Evolutionary conservation across 2,329 filamentous ascomycete species (phyloP).

Genomic region (Trichoderma hamatum): DNA sequence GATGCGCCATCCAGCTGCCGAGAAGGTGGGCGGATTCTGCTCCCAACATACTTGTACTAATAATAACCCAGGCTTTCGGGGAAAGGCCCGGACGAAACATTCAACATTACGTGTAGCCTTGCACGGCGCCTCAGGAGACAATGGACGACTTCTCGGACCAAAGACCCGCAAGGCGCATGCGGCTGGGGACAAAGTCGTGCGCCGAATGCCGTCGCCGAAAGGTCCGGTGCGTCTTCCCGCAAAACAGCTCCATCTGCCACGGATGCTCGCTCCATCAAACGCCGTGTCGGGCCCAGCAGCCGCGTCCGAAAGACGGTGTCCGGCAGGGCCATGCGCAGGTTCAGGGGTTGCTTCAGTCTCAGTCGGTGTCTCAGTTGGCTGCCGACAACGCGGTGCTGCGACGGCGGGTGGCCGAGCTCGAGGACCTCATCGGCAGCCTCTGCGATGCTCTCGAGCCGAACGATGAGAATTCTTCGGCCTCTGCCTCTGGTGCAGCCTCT

Average conservation of each 20-base stretch:
- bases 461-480: neutral
- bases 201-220: conserved; percentile 52
- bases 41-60: neutral
- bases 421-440: conserved; percentile 31
- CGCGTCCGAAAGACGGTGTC: conserved; percentile 19
- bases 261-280: conserved; percentile 50
- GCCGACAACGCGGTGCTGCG: conserved; percentile 26
- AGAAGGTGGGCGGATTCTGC: neutral
- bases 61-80: neutral
- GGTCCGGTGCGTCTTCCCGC: conserved; percentile 50
- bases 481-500: neutral
- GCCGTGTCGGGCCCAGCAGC: conserved; percentile 49
- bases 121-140: neutral
- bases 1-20: neutral
- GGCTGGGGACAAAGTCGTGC: conserved; percentile 41
- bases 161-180: conserved; percentile 35
- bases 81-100: neutral
- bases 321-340: neutral
- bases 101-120: neutral
- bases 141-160: conserved; percentile 22
- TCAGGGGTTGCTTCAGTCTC: neutral
- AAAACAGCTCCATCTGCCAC: conserved; percentile 45
- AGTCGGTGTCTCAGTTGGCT: neutral
- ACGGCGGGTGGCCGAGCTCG: conserved; percentile 34
- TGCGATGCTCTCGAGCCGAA: conserved; percentile 1